Base-by-base conservation (phyloP, 768 basidiomycete genomes). In the Boletellus sp. region DNA sequence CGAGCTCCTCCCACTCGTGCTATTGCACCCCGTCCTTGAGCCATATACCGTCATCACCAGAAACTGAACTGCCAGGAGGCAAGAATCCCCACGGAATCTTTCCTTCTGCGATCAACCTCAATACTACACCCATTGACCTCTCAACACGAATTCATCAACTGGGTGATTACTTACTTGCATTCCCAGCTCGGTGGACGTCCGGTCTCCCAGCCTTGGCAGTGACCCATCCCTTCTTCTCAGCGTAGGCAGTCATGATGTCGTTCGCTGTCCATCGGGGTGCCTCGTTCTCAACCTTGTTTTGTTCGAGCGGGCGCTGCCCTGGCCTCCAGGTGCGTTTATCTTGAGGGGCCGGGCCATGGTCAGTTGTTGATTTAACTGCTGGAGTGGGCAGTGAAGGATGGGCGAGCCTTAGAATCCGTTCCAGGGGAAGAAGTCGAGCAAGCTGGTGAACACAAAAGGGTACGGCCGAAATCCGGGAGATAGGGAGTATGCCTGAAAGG, bases 141-240 rank as follows among this genome's bases (percentile, higher is more conserved):
- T 51, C 50, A 53, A 50, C 9, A 28, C 16, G 13, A 20, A n/a
- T 19, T 16, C 4, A 37, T 3, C 2, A 28, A 19, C 4, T 13
- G 26, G 28, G 32, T 17, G 50, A n/a, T 46, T 8, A 79, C 90
- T 66, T 65, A 93, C 93, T 84, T 11, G 84, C 81, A 64, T 94
- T 94, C 28, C 93, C 94, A 3, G 94, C 90, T 36, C 94, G 80
- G 61, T 91, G 85, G 20, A 88, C 72, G 69, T 98, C 94, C 3
- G 93, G 86, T 53, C 94, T 69, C 1, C 92, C 94, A 6, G 90
- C 90, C 67, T 93, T 89, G 10, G 94, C 94, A 28, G 94, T 97
- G 36, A 94, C 68, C 84, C 86, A 92, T 17, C 89, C 86, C 64
- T 87, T 90, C 50, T 76, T 72, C 43, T 78, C 65, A 2, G 94